Percentiles rank a stretch among this genome's conserved stretches.
Evolutionary conservation across 306 rosid species (phyloP).

Genomic region (Fragaria iinumae): DNA sequence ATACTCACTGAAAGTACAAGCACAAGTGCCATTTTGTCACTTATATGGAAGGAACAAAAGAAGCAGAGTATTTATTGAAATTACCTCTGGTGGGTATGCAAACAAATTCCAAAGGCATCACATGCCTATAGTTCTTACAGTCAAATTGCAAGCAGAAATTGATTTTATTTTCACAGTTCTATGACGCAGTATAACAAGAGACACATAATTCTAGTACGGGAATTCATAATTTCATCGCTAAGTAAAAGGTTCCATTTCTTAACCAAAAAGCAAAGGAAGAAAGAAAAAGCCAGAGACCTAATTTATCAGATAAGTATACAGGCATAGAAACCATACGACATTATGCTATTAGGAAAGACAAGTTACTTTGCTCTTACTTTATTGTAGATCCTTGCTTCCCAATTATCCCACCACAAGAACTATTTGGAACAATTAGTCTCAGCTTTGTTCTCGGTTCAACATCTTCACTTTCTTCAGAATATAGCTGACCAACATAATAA

Average conservation of each 20-base stretch:
- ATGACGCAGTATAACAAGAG: not conserved
- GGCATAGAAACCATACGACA: conserved; percentile 3
- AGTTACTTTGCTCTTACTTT: conserved; percentile 52
- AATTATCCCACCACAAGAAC: conserved; percentile 98
- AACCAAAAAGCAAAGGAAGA: not conserved
- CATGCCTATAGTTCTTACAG: not conserved
- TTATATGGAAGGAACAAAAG: not conserved
- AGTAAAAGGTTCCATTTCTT: not conserved
- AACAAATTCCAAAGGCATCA: not conserved
- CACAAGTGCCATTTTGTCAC: not conserved
- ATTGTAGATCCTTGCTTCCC: conserved; percentile 99
- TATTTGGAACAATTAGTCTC: conserved; percentile 89
- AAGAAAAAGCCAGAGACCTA: not conserved
- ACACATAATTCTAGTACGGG: not conserved
- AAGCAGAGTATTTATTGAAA: not conserved
- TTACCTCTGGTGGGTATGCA: not conserved
- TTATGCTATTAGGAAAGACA: conserved; percentile 9
- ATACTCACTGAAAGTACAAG: not conserved
- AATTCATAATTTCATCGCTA: not conserved
- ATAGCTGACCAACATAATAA: conserved; percentile 50
- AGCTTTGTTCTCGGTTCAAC: conserved; percentile 84
- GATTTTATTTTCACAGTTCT: not conserved
- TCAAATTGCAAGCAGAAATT: not conserved
- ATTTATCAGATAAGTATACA: not conserved
- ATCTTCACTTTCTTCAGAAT: conserved; percentile 76